Base-by-base conservation (phyloP, 2,329 filamentous ascomycete genomes). In the Pezicula neosporulosa region DNA sequence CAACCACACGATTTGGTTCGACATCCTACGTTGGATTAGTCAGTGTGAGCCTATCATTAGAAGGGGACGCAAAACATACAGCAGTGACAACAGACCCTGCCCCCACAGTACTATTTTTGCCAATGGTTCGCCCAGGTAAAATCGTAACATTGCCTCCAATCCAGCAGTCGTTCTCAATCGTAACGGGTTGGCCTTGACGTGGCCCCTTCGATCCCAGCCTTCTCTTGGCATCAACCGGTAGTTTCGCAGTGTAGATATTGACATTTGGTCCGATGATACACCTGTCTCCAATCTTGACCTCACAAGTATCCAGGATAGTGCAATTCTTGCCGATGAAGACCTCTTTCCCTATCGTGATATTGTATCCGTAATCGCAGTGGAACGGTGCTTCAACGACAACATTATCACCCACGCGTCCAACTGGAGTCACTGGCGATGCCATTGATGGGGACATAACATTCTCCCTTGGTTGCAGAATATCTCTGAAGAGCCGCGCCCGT, bases 311-410 rank as follows among this genome's bases (percentile, higher is more conserved):
- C 50, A 92, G 83, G 64, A 97, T 86, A 24, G 85, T 86, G 69
- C 92, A 97, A 63, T 90, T 88, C 50, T 89, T 81, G 16, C 87
- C 89, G 59, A 99, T 88, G 50, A 86, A 81, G 3, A 95, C 90
- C 57, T 94, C 86, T 60, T 92, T 86, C 12, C 89, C 92, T 59
- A 99, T 88, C 44, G 81, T 81, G 61, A 97, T 87, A 68, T 99
- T 97, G 72, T 96, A 97, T 1, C 94, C 94, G 64, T 97, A 97
- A 63, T 97, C 91, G 67, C 93, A 97, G 44, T 80, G 85, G 68
- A 99, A 97, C 0, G 93, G 93, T 3, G 89, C 84, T 63, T 96
- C 90, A 24, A 99, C 87, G 39, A 86, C 77, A 5, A 89, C 86
- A 50, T 86, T 83, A 15, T 85, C 80, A n/a, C 90, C 90, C 5